phyloP scores from a whole-genome alignment of 1,284 basidiomycete genomes.

The Cryptococcus sp. region DNA sequence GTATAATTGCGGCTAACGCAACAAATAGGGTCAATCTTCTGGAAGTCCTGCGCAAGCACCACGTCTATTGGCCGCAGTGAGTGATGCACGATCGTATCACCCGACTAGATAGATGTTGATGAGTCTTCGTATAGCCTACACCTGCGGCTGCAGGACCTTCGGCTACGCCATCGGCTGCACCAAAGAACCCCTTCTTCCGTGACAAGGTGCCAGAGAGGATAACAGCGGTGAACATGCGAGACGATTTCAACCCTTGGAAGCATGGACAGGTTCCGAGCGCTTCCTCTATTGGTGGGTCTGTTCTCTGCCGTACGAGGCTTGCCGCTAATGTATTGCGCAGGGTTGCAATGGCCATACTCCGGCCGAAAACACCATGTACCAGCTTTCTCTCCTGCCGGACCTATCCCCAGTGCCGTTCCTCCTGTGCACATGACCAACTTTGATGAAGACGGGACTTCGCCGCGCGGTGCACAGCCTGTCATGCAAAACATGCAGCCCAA shows the following conservation, averaged over 20 bases:
- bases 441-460: slow-evolving; percentile 31
- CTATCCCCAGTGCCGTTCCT: slow-evolving; percentile 5
- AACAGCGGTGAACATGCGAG: slow-evolving; percentile 74
- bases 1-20: slow-evolving; percentile 2
- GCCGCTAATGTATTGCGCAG: slow-evolving; percentile 50
- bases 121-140: slow-evolving; percentile 32
- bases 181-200: slow-evolving; percentile 81
- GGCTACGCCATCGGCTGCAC: slow-evolving; percentile 49
- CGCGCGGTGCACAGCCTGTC: slow-evolving; percentile 24
- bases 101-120: background rate
- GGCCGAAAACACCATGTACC: slow-evolving; percentile 75
- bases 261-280: slow-evolving; percentile 76
- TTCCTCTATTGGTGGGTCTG: slow-evolving; percentile 65
- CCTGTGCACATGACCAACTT: slow-evolving; percentile 24
- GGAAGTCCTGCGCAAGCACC: slow-evolving; percentile 29
- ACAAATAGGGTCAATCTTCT: slow-evolving; percentile 25
- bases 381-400: slow-evolving; percentile 61
- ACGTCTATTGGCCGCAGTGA: slow-evolving; percentile 12
- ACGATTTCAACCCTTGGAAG: slow-evolving; percentile 91
- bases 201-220: slow-evolving; percentile 70
- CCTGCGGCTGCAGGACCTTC: slow-evolving; percentile 37
- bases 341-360: slow-evolving; percentile 78
- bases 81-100: background rate
- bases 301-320: background rate
- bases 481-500: slow-evolving; percentile 38